These are phyloP conservation scores for Alternaria longipes DNA, from an alignment of 2,329 filamentous ascomycete species.

Conservation along the genomic window DNA sequence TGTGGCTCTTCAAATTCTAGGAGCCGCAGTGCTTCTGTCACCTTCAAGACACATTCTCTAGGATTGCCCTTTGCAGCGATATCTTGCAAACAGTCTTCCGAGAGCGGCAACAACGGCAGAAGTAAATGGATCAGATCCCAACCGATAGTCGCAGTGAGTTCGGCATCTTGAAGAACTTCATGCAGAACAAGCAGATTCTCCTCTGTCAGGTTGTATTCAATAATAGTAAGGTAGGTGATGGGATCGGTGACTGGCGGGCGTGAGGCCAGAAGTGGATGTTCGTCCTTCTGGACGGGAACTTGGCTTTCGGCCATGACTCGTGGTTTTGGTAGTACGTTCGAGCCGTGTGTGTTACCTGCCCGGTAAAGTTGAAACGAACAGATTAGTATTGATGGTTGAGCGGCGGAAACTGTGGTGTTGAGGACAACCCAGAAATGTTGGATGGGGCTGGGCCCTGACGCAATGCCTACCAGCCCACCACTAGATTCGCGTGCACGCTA, in stretches of 20 bases:
- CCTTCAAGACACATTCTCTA: conserved; percentile 81
- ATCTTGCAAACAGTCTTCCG: conserved; percentile 75
- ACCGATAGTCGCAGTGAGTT: conserved; percentile 78
- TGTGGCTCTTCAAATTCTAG: conserved; percentile 59
- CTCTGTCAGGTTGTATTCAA: conserved; percentile 75
- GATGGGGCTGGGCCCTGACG: conserved; percentile 23
- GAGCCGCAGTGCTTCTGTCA: conserved; percentile 74
- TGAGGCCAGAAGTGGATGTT: conserved; percentile 65
- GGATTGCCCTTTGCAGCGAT: conserved; percentile 82
- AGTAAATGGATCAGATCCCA: conserved; percentile 85
- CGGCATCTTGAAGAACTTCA: conserved; percentile 72
- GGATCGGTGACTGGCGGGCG: conserved; percentile 71
- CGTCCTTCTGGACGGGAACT: conserved; percentile 30
- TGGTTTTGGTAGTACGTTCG: neutral
- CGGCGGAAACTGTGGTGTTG: conserved; percentile 5
- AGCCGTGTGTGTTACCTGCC: neutral
- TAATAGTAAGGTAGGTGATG: conserved; percentile 79
- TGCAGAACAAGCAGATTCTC: conserved; percentile 74
- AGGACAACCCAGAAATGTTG: conserved; percentile 9
- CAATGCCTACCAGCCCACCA: conserved; percentile 23
- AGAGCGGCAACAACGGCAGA: conserved; percentile 69
- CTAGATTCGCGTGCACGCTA: conserved; percentile 17
- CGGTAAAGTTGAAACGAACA: neutral
- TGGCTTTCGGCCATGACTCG: conserved; percentile 45
- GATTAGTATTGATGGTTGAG: neutral